These are phyloP conservation scores for Endotrypanum monterogeii DNA, from an alignment of 208 protist genomes.

Conservation along the genomic window DNA sequence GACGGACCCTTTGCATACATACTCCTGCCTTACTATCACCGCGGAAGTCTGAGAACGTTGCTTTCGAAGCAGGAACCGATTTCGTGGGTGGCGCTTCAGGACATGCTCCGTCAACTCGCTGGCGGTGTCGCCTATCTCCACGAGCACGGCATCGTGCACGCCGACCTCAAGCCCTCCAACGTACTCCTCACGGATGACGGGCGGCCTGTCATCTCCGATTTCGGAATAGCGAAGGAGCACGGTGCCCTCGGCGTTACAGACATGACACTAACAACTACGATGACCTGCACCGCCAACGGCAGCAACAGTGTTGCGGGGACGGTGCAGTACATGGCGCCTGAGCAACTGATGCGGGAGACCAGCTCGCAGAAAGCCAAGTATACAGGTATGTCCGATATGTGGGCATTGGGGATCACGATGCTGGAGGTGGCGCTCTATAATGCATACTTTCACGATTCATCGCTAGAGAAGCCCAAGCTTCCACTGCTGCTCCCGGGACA, in stretches of 20 bases:
- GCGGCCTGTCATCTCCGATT: slow-evolving; percentile 77
- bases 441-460: slow-evolving; percentile 45
- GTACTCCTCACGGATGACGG: slow-evolving; percentile 69
- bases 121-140: slow-evolving; percentile 74
- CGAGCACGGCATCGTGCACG: slow-evolving; percentile 76
- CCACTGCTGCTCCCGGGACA: slow-evolving; percentile 39
- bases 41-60: slow-evolving; percentile 43
- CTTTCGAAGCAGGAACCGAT: slow-evolving; percentile 45
- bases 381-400: slow-evolving; percentile 58
- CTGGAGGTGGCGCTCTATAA: slow-evolving; percentile 58
- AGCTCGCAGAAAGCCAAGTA: slow-evolving; percentile 18
- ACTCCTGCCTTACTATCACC: slow-evolving; percentile 57
- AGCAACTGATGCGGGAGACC: slow-evolving; percentile 41
- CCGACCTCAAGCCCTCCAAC: slow-evolving; percentile 78
- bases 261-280: slow-evolving; percentile 42
- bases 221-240: slow-evolving; percentile 72
- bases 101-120: slow-evolving; percentile 66
- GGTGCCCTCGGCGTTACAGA: slow-evolving; percentile 41
- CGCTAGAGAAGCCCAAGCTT: slow-evolving; percentile 31
- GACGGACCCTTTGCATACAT: slow-evolving; percentile 76
- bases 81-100: slow-evolving; percentile 52
- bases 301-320: slow-evolving; percentile 31
- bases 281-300: slow-evolving; percentile 25
- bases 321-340: slow-evolving; percentile 65
- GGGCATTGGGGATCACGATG: slow-evolving; percentile 62